phyloP scores from a whole-genome alignment of 164 flowering plant genomes.

The Malania oleifera region DNA sequence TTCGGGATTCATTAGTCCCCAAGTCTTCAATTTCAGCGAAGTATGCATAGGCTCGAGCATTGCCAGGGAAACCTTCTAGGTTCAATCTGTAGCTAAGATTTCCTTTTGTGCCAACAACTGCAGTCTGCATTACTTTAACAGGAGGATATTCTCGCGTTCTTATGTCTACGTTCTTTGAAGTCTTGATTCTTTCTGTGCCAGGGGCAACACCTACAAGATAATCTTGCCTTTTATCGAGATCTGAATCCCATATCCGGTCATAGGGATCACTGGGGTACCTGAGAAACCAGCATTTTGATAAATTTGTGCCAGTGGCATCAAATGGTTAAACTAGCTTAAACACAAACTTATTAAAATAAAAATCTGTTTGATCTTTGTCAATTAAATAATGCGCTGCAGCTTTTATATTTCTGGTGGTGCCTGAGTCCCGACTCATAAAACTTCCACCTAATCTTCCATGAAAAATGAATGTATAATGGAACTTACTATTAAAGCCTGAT shows the following conservation, averaged over 20 bases:
- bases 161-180: slow-evolving; percentile 45
- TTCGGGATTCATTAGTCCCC: slow-evolving; percentile 61
- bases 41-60: slow-evolving; percentile 88
- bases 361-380: too few relatives aligned
- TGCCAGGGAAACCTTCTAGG: slow-evolving; percentile 88
- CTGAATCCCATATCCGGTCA: slow-evolving; percentile 94
- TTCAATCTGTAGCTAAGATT: slow-evolving; percentile 65
- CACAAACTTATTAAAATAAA: too few relatives aligned
- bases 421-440: too few relatives aligned
- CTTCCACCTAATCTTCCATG: too few relatives aligned
- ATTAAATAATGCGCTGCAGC: too few relatives aligned
- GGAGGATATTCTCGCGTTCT: slow-evolving; percentile 83
- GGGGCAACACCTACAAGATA: slow-evolving; percentile 81
- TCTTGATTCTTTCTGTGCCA: slow-evolving; percentile 75
- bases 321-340: too few relatives aligned
- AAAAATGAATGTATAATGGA: neutral
- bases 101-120: slow-evolving; percentile 83
- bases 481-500: too few relatives aligned
- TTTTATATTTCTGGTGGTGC: too few relatives aligned
- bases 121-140: slow-evolving; percentile 95
- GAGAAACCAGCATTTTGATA: slow-evolving; percentile 14
- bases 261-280: slow-evolving; percentile 99
- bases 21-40: slow-evolving; percentile 90
- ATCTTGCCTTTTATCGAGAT: slow-evolving; percentile 67
- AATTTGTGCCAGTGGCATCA: neutral